Evolutionary conservation across 2,329 filamentous ascomycete species (phyloP), one percentile per base, ranked within the genome.

Genomic region (Fonsecaea pedrosoi): DNA sequence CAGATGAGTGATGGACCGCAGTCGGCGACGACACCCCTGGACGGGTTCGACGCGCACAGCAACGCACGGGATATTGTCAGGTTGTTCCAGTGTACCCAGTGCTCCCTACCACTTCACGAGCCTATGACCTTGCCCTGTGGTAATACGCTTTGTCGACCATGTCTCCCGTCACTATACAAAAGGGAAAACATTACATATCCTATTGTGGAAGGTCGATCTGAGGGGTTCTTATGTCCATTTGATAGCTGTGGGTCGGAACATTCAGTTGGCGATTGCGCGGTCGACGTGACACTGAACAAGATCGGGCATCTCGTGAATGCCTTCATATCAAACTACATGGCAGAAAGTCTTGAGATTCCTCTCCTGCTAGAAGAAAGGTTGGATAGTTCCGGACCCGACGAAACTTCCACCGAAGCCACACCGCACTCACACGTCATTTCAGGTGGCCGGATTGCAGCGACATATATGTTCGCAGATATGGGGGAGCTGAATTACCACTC

Each of bases 121-220:
- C 91, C 93, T 4, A 84, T 92, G 64, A 91, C 91, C 0, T 81
- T 97, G 4, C 92, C 93, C 4, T 97, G 94, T 76, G 92, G 93
- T 34, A 87, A 90, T 74, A 89, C 89, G 10, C 78, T 96, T 10
- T 97, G 94, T 79, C 88, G 85, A 73, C 77, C 78, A 58, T 97
- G 94, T 77, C 79, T 96, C 1, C 93, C 93, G 1, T 79, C 86
- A 55, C 79, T 88, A 2, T 86, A 89, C 73, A 77, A 83, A 15
- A 86, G 92, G 54, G 81, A 82, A 56, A 87, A 92, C 68, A 91
- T 96, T 65, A 90, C 92, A 1, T 96, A 94, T 77, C 92, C 92
- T 0, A 87, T 87, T 15, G 84, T 84, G 1, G 85, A 88, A 6
- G 87, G 86, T 50, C 86, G 92, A 45, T 81, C 87, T 48, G 83